Evolutionary conservation across 164 flowering plant genomes (phyloP).

Genomic region (Santalum album): DNA sequence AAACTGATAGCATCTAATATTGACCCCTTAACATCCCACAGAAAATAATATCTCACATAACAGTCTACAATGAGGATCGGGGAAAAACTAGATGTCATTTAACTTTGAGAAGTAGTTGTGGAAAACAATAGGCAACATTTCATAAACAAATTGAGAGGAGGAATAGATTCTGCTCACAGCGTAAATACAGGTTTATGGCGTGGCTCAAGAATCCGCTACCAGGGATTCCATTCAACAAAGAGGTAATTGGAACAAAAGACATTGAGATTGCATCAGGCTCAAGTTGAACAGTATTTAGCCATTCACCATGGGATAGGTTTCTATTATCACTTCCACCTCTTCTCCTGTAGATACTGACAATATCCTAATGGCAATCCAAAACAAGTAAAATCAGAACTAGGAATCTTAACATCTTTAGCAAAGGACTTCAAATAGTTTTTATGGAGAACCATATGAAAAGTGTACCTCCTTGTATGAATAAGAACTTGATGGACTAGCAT

Average conservation of each 20-base stretch:
- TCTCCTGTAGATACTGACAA: constrained; percentile 50
- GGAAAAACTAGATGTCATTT: too few species aligned
- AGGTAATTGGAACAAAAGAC: constrained; percentile 90
- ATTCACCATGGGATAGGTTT: constrained; percentile 51
- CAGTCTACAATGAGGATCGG: too few species aligned
- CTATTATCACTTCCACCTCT: constrained; percentile 76
- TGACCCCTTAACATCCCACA: too few species aligned
- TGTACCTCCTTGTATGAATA: constrained; percentile 66
- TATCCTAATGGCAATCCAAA: constrained; percentile 38
- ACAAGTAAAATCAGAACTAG: not conserved
- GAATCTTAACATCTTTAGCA: not conserved
- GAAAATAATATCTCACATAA: too few species aligned
- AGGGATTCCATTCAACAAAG: constrained; percentile 78
- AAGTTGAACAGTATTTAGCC: constrained; percentile 70
- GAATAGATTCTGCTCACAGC: constrained; percentile 51
- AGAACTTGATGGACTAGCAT: constrained; percentile 54
- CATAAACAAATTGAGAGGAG: not conserved
- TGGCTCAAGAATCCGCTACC: constrained; percentile 98
- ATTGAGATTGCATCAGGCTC: constrained; percentile 89
- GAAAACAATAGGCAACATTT: constrained; percentile 1
- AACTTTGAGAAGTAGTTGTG: too few species aligned
- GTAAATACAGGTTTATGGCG: constrained; percentile 88
- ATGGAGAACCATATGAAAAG: constrained; percentile 2
- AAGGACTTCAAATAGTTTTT: not conserved
- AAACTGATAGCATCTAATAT: too few species aligned